A percentile compares a stretch with the other conserved stretches of the same genome.
These are phyloP conservation scores for Lactarius quietus DNA, from an alignment of 768 basidiomycete genomes.

Conservation along the genomic window DNA sequence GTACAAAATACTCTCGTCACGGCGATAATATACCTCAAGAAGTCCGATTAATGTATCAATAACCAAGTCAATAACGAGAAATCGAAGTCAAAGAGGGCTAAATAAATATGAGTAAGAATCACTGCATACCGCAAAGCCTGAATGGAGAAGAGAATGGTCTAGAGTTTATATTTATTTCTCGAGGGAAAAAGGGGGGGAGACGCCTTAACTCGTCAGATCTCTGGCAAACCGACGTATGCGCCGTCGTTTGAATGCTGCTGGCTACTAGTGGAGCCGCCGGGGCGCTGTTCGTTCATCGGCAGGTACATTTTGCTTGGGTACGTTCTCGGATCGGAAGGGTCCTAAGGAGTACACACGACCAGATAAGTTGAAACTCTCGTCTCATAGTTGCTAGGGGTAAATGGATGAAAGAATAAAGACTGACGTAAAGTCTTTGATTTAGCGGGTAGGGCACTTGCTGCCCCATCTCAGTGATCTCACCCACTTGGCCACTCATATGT, in stretches of 20 bases:
- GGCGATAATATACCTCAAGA: neutral
- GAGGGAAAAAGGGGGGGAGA: neutral
- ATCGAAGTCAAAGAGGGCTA: too few species aligned
- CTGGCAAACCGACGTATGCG: constrained; percentile 21
- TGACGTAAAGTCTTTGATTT: constrained; percentile 14
- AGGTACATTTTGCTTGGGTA: constrained; percentile 13
- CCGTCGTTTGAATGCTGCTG: constrained; percentile 1
- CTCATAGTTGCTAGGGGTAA: neutral
- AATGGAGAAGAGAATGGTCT: neutral
- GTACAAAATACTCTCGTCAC: neutral
- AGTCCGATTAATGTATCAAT: too few species aligned
- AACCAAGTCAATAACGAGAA: neutral
- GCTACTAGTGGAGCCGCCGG: neutral
- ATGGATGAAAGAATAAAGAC: neutral
- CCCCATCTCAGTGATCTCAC: neutral
- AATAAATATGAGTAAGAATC: neutral
- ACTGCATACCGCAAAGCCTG: neutral
- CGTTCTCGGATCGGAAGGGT: constrained; percentile 26
- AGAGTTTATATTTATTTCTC: neutral
- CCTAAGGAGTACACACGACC: constrained; percentile 2
- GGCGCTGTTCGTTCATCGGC: neutral
- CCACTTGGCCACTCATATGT: neutral
- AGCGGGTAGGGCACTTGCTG: constrained; percentile 1
- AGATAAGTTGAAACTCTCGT: neutral
- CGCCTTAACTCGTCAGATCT: constrained; percentile 8